A percentile compares a stretch with the other conserved stretches of the same genome.
Conservation (phyloP, 257 asterid genomes). For the Rhazya stricta region DNA sequence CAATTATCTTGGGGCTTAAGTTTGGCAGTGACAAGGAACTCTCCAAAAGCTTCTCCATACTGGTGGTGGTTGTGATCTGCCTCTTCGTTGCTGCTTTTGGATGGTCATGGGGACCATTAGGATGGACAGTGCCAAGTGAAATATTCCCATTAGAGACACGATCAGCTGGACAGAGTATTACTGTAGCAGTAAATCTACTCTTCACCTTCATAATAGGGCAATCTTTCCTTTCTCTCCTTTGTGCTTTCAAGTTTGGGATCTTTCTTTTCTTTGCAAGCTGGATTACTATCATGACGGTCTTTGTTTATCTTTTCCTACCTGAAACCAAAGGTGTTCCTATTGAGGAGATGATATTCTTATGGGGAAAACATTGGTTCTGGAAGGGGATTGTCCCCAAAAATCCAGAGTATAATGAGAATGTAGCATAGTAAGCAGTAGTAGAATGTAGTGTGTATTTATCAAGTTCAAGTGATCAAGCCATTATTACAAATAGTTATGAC, state of each 20-base stretch:
- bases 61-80: constrained; percentile 62
- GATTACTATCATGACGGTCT: constrained; percentile 66
- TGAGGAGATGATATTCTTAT: constrained; percentile 65
- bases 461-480: neutral
- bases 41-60: constrained; percentile 45
- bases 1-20: constrained; percentile 57
- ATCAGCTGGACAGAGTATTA: constrained; percentile 89
- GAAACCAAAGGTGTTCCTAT: constrained; percentile 87
- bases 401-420: constrained; percentile 3
- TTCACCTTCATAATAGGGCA: constrained; percentile 75
- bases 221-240: constrained; percentile 60
- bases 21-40: constrained; percentile 52
- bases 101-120: constrained; percentile 91
- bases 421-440: neutral
- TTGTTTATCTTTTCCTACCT: constrained; percentile 66
- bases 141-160: constrained; percentile 74
- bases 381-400: constrained; percentile 35
- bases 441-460: neutral
- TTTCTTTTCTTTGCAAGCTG: constrained; percentile 81
- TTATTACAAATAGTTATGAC: neutral
- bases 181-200: constrained; percentile 71
- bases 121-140: constrained; percentile 97
- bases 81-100: constrained; percentile 76
- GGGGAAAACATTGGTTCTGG: constrained; percentile 92
- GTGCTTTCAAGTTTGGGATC: constrained; percentile 74